Percentiles rank a stretch among this genome's conserved stretches.
phyloP scores from a whole-genome alignment of 345 rosid genomes.

The Cardamine occulta region DNA sequence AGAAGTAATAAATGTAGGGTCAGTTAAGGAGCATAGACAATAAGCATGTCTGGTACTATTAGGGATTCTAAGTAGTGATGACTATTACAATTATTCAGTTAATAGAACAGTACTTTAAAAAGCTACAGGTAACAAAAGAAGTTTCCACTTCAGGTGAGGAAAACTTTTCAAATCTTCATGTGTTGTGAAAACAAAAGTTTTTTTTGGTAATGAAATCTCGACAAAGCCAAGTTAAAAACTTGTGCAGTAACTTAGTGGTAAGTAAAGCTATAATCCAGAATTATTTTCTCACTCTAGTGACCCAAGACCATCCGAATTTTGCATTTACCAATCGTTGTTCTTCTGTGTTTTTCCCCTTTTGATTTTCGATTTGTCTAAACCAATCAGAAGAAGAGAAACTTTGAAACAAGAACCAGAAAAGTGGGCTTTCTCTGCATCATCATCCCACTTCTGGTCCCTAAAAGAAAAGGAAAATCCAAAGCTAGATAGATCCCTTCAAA shows the following conservation, averaged over 20 bases:
- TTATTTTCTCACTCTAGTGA: conserved; percentile 19
- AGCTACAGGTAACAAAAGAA: conserved; percentile 41
- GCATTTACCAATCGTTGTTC: conserved; percentile 29
- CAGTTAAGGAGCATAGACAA: conserved; percentile 34
- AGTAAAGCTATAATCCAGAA: conserved; percentile 36
- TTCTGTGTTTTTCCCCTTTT: conserved; percentile 9
- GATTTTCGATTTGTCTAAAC: conserved; percentile 25
- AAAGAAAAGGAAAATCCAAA: conserved; percentile 35
- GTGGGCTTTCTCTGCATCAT: conserved; percentile 40
- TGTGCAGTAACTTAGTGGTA: conserved; percentile 26
- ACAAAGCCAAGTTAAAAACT: conserved; percentile 29
- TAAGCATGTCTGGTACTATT: conserved; percentile 35
- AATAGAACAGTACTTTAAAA: conserved; percentile 35
- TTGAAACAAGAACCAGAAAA: conserved; percentile 38
- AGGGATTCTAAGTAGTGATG: conserved; percentile 34
- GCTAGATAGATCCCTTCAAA: conserved; percentile 43
- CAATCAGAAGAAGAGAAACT: conserved; percentile 40
- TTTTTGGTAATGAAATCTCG: conserved; percentile 30
- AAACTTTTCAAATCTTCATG: conserved; percentile 37
- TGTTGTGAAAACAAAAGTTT: conserved; percentile 11
- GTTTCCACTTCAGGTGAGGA: conserved; percentile 40
- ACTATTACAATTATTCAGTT: conserved; percentile 32
- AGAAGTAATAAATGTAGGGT: conserved; percentile 40
- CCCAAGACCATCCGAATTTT: conserved; percentile 34
- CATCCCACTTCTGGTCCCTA: conserved; percentile 45